These are phyloP conservation scores for Rehmannia glutinosa DNA, from an alignment of 257 asterid species.

Conservation along the genomic window DNA sequence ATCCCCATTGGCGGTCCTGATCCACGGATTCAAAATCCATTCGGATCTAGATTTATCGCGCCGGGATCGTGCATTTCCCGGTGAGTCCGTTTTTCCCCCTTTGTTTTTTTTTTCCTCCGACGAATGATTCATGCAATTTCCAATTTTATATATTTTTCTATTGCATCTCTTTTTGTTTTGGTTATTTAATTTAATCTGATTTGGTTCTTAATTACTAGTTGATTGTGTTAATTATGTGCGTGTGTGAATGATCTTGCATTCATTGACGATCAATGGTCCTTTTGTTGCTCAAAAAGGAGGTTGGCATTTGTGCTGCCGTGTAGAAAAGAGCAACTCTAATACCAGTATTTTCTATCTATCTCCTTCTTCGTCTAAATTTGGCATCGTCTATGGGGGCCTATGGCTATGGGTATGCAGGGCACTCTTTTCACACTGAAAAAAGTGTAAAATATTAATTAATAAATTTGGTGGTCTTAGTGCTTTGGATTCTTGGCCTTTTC, in stretches of 20 bases:
- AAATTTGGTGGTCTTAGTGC: slow-evolving; percentile 18
- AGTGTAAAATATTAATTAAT: slow-evolving; percentile 8
- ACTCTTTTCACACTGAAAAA: not conserved
- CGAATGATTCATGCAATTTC: not conserved
- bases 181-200: not conserved
- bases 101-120: not conserved
- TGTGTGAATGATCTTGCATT: slow-evolving; percentile 11
- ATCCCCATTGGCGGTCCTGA: slow-evolving; percentile 24
- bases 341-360: not conserved
- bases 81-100: slow-evolving; percentile 24
- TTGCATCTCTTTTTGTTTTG: not conserved
- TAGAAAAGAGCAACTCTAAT: not conserved
- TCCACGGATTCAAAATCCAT: slow-evolving; percentile 11
- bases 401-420: not conserved
- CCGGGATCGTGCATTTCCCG: slow-evolving; percentile 26
- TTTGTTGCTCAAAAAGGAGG: not conserved
- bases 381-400: slow-evolving; percentile 9
- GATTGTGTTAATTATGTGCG: slow-evolving; percentile 9
- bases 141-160: not conserved
- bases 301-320: not conserved
- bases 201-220: slow-evolving; percentile 3
- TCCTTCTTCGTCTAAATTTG: slow-evolving; percentile 9
- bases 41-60: slow-evolving; percentile 34
- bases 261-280: slow-evolving; percentile 1
- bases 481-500: slow-evolving; percentile 20